Percentiles rank a stretch among this genome's conserved stretches.
These are phyloP conservation scores for Harringtonia aguacate DNA, from an alignment of 2,329 filamentous ascomycete genomes.

Conservation along the genomic window DNA sequence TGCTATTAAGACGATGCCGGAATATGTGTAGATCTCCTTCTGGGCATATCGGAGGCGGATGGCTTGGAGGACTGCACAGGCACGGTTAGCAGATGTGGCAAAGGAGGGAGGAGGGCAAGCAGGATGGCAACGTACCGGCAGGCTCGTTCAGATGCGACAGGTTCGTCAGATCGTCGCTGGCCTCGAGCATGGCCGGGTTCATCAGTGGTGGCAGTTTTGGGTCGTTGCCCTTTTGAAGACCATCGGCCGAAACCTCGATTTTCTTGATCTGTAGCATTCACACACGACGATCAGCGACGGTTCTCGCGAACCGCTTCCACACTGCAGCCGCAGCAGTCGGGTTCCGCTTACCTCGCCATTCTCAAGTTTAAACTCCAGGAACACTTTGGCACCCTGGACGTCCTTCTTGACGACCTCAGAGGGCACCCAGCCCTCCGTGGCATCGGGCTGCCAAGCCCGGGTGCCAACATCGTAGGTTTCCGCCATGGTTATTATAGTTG, in stretches of 20 bases:
- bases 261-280: slow-evolving; percentile 65
- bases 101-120: neutral
- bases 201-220: slow-evolving; percentile 80
- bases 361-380: slow-evolving; percentile 76
- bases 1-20: slow-evolving; percentile 94
- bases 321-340: neutral
- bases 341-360: slow-evolving; percentile 68
- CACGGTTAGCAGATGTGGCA: slow-evolving; percentile 3
- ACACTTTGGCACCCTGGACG: slow-evolving; percentile 75
- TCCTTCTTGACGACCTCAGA: slow-evolving; percentile 86
- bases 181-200: slow-evolving; percentile 97
- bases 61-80: slow-evolving; percentile 76
- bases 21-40: slow-evolving; percentile 99
- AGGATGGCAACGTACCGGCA: slow-evolving; percentile 58
- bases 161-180: slow-evolving; percentile 95
- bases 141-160: slow-evolving; percentile 97
- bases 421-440: slow-evolving; percentile 91
- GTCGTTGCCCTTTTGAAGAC: slow-evolving; percentile 67
- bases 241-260: slow-evolving; percentile 65
- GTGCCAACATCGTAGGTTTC: slow-evolving; percentile 94
- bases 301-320: too few relatives aligned
- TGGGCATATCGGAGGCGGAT: slow-evolving; percentile 95
- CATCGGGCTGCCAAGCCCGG: slow-evolving; percentile 95
- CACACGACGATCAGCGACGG: too few relatives aligned
- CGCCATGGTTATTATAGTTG: slow-evolving; percentile 56